A percentile compares a stretch with the other conserved stretches of the same genome.
These are phyloP conservation scores for Gossypium anomalum DNA, from an alignment of 345 rosid species.

Conservation along the genomic window DNA sequence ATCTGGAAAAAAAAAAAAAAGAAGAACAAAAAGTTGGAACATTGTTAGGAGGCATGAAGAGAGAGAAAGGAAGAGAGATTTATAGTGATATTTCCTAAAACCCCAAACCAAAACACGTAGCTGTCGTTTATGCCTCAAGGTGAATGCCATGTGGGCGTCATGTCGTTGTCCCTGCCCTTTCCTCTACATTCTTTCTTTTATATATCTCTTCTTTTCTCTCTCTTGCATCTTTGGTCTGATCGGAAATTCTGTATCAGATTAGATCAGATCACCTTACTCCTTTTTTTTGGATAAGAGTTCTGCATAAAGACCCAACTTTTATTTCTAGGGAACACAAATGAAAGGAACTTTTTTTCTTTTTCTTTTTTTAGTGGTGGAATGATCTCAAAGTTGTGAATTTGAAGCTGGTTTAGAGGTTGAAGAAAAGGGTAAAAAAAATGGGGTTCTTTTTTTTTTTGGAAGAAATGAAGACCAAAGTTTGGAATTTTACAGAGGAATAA, in stretches of 20 bases:
- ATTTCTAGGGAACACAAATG: background rate
- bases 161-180: background rate
- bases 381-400: slow-evolving; percentile 1
- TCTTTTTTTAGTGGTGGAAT: background rate
- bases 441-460: background rate
- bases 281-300: slow-evolving; percentile 1
- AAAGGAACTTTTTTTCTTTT: background rate
- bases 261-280: background rate
- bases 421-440: background rate
- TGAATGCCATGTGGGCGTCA: slow-evolving; percentile 4
- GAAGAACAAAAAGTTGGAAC: background rate
- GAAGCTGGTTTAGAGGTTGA: background rate
- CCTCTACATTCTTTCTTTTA: background rate
- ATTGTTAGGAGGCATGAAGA: background rate
- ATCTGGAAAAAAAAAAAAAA: background rate
- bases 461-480: background rate
- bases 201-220: background rate
- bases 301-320: background rate
- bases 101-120: background rate
- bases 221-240: background rate
- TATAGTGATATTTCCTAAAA: background rate
- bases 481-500: background rate
- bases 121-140: background rate
- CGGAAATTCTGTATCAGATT: background rate
- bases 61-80: background rate